Conservation (phyloP, 805 yeast species). For the Wickerhamomyces canadensis region DNA sequence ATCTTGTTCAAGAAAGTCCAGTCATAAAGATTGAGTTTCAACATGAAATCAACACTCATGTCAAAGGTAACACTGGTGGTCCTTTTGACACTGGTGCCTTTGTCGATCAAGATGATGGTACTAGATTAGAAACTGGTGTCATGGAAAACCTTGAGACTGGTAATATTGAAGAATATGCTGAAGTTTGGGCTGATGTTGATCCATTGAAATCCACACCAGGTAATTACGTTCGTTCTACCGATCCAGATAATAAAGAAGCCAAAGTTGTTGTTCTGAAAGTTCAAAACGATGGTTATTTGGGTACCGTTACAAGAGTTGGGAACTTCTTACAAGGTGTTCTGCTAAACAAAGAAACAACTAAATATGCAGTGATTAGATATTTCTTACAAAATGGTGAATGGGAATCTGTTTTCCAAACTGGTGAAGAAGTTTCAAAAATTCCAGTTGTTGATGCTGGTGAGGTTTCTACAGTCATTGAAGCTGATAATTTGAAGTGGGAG, state of each 20-base stretch:
- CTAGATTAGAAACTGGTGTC: constrained; percentile 44
- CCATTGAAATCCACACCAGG: constrained; percentile 30
- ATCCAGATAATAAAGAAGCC: constrained; percentile 16
- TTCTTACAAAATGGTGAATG: constrained; percentile 10
- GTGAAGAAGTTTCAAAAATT: constrained; percentile 14
- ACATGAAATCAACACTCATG: constrained; percentile 21
- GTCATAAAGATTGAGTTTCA: constrained; percentile 16
- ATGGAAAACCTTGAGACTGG: constrained; percentile 45
- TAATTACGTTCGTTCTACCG: constrained; percentile 22
- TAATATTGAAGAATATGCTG: constrained; percentile 37
- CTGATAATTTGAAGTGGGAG: constrained; percentile 13
- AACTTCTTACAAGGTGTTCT: constrained; percentile 48
- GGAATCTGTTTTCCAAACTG: constrained; percentile 14
- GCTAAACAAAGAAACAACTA: constrained; percentile 17
- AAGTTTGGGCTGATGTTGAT: constrained; percentile 49
- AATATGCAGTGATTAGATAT: constrained; percentile 17
- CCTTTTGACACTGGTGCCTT: constrained; percentile 35
- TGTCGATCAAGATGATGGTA: constrained; percentile 31
- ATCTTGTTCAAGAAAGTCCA: constrained; percentile 10
- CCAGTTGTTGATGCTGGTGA: constrained; percentile 14
- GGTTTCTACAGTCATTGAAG: constrained; percentile 3
- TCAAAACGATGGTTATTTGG: constrained; percentile 25
- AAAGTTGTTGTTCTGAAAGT: constrained; percentile 30
- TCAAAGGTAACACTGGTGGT: constrained; percentile 18
- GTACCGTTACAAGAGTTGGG: constrained; percentile 43